Evolutionary conservation across 2,329 filamentous ascomycete species (phyloP), one percentile per base, ranked within the genome.

Genomic region (Shiraia sp.): DNA sequence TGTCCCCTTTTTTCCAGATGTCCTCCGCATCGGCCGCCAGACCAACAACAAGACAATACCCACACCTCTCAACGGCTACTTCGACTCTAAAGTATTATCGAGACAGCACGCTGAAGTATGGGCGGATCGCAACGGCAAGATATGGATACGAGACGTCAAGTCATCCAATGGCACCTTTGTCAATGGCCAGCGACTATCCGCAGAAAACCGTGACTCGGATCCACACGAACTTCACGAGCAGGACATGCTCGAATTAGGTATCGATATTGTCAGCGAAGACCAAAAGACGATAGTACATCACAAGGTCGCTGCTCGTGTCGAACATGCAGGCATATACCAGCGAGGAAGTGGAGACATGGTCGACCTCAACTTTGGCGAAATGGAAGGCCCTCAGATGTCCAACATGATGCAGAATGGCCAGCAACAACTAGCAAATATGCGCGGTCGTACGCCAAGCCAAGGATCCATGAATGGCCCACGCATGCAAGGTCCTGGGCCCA

Each of bases 131-230:
- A 78, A 74, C 48, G 91, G 91, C 38, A 95, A 96, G 66, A 87
- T 99, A 30, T 97, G 86, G 81, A 97, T 99, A 56, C 83, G 91
- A 43, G 93, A 99, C 72, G 88, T 99, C 58, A 99, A 97, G 72
- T 97, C 93, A 0, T 99, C 93, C 28, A 99, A 99, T 66, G 93
- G 93, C 44, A 99, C 93, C 1, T 99, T 99, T 70, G 92, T 99
- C 56, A 99, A 99, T 61, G 90, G 90, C 14, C 83, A 87, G 40
- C 85, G 93, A 22, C 71, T 99, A 45, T 97, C 93, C 2, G 88
- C 85, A 39, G 93, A 99, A 68, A 99, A 96, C 61, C 84, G 91
- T 57, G 93, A 99, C 70, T 97, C 92, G 0, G 93, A 97, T 48
- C 91, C 93, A 0, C 90, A 96, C 65, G 92, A 97, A 65, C 75